phyloP scores from a whole-genome alignment of 495 filamentous ascomycete species.

The Lepidopterella palustris region DNA sequence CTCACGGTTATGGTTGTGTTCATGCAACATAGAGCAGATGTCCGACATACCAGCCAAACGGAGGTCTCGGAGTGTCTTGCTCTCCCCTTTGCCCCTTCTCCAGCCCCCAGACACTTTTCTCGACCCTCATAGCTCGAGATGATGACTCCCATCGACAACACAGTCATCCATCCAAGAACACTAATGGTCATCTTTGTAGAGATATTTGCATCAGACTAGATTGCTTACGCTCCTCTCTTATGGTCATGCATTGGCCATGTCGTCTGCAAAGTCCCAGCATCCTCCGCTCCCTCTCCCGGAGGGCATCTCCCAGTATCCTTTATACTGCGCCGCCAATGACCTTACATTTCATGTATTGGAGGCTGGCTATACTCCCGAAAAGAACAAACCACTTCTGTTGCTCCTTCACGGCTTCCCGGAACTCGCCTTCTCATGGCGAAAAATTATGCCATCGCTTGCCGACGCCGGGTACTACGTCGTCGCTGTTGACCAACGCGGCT shows the following conservation, averaged over 20 bases:
- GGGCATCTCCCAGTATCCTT: slow-evolving; percentile 40
- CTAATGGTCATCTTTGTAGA: too few species aligned
- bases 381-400: slow-evolving; percentile 48
- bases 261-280: slow-evolving; percentile 4
- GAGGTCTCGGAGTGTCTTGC: too few species aligned
- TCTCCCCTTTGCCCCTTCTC: too few species aligned
- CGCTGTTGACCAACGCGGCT: slow-evolving; percentile 62
- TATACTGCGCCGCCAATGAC: slow-evolving; percentile 30
- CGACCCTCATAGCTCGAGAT: too few species aligned
- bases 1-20: too few species aligned
- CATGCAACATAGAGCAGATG: too few species aligned
- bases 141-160: too few species aligned
- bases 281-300: slow-evolving; percentile 49
- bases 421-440: slow-evolving; percentile 64
- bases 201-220: too few species aligned
- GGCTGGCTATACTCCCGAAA: slow-evolving; percentile 41
- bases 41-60: too few species aligned
- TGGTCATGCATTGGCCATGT: slow-evolving; percentile 3
- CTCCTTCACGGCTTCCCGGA: slow-evolving; percentile 64
- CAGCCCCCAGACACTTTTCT: too few species aligned
- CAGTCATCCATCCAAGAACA: too few species aligned
- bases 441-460: slow-evolving; percentile 52
- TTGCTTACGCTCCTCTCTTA: too few species aligned
- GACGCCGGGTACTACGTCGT: slow-evolving; percentile 55
- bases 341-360: slow-evolving; percentile 58